Conservation (phyloP, 2,329 filamentous ascomycete genomes). For the Amesomyces nigricolor region DNA sequence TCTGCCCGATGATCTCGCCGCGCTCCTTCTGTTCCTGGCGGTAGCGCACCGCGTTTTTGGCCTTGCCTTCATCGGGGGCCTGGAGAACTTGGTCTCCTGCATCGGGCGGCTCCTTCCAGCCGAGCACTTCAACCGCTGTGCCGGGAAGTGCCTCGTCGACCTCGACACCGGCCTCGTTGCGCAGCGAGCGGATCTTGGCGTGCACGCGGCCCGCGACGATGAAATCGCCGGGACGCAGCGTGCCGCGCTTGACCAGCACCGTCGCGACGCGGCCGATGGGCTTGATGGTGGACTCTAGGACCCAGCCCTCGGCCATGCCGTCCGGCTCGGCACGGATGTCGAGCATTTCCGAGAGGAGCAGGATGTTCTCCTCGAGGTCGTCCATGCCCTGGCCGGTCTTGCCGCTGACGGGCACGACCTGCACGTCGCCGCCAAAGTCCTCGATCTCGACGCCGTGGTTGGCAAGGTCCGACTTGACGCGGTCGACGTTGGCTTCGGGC, state of each 20-base stretch:
- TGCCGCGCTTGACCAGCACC: constrained; percentile 81
- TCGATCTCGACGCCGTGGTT: constrained; percentile 84
- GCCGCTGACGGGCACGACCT: constrained; percentile 84
- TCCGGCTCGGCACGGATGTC: constrained; percentile 78
- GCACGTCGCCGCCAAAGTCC: constrained; percentile 90
- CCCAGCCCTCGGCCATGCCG: constrained; percentile 82
- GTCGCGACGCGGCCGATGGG: constrained; percentile 79
- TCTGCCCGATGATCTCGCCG: constrained; percentile 70
- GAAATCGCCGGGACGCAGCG: constrained; percentile 70
- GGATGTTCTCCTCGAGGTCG: constrained; percentile 83
- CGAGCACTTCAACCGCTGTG: constrained; percentile 84
- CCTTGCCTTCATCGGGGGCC: constrained; percentile 70
- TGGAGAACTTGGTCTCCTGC: constrained; percentile 87
- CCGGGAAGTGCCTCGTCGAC: constrained; percentile 75
- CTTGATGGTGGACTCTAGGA: constrained; percentile 88
- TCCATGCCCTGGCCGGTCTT: constrained; percentile 91
- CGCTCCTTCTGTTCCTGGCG: constrained; percentile 67
- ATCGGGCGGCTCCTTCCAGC: constrained; percentile 78
- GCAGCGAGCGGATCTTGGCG: constrained; percentile 76
- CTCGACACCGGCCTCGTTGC: constrained; percentile 74
- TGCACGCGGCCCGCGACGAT: constrained; percentile 86
- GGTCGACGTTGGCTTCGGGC: constrained; percentile 69
- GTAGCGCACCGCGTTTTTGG: constrained; percentile 71
- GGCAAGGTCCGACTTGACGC: constrained; percentile 82
- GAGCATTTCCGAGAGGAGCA: constrained; percentile 80